Evolutionary conservation across 805 yeast species (phyloP).

Genomic region (Debaryomyces prosopidis): DNA sequence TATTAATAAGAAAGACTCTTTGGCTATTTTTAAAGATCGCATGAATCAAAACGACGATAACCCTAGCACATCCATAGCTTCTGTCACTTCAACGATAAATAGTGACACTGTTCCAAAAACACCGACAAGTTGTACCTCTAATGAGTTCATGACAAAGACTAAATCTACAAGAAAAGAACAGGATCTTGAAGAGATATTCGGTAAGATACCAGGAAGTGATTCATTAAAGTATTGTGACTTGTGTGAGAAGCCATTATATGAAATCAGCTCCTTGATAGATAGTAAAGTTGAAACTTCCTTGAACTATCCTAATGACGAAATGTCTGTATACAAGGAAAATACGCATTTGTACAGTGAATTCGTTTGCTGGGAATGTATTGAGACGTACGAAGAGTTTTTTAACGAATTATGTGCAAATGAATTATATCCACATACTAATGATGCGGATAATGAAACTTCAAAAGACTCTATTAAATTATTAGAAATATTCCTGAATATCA

Average conservation of each 20-base stretch:
- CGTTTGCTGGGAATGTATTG: conserved; percentile 64
- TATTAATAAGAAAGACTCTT: conserved; percentile 30
- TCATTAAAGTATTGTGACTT: conserved; percentile 57
- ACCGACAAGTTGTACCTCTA: not conserved
- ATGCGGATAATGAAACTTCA: not conserved
- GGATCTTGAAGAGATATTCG: conserved; percentile 37
- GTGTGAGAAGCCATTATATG: conserved; percentile 71
- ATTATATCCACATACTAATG: not conserved
- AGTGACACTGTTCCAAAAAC: not conserved
- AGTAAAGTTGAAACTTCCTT: conserved; percentile 9
- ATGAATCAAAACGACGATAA: not conserved
- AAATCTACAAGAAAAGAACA: conserved; percentile 10
- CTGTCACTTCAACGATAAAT: conserved; percentile 4
- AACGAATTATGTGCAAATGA: conserved; percentile 31
- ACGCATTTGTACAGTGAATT: conserved; percentile 45
- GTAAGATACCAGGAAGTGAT: conserved; percentile 39
- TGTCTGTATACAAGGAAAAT: not conserved
- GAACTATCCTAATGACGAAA: not conserved
- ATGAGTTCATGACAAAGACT: conserved; percentile 3
- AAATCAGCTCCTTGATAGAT: conserved; percentile 46
- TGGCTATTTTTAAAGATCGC: conserved; percentile 39
- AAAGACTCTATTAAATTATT: conserved; percentile 6
- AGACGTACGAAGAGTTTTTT: conserved; percentile 52
- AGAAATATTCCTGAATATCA: conserved; percentile 18
- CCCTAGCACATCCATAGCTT: not conserved